Base-by-base conservation (phyloP, 768 basidiomycete species). In the Glaciozyma martinii region DNA sequence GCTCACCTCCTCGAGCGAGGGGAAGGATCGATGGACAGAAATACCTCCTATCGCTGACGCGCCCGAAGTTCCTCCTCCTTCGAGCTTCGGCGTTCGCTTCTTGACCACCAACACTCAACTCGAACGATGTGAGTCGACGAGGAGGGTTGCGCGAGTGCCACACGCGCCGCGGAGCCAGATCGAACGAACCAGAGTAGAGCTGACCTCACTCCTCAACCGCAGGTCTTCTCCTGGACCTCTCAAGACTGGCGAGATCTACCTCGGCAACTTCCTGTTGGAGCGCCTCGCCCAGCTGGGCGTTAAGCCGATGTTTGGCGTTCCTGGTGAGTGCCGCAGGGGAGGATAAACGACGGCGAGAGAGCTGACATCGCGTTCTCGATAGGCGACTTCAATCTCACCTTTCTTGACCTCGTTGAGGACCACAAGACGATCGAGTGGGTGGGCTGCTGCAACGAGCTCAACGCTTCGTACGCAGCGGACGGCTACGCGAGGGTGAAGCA, bases 401-500 rank as follows among this genome's bases (percentile, higher is more conserved):
- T 67, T 43, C 66, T 71, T n/a, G 68, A 71, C 59, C 56, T 64
- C 32, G 59, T 71, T 56, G 67, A 68, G 57, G 58, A 62, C 21
- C 61, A 62, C 62, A n/a, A 60, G 25, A 23, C 15, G 9, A 49
- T 73, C 43, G 43, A 71, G 18, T 73, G 70, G 67, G 10, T 69
- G 13, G 67, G 66, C 13, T 60, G 46, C 60, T 63, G 59, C 25
- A 68, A 76, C 66, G 87, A 91, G 74, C 80, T 92, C 55, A 89
- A 92, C 68, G 87, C 89, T 0, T 81, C 89, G 0, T 95, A 95
- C 76, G 92, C 92, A 21, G 89, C 89, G 0, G 72, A 73, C 29
- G 92, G 92, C 16, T 94, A 94, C 76, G 89, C 92, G 25, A 83
- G 93, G 63, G 85, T 92, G 59, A 93, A 90, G 70, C 83, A 85